Base-by-base conservation (phyloP, 2,329 filamentous ascomycete genomes). In the Xylaria multiplex region DNA sequence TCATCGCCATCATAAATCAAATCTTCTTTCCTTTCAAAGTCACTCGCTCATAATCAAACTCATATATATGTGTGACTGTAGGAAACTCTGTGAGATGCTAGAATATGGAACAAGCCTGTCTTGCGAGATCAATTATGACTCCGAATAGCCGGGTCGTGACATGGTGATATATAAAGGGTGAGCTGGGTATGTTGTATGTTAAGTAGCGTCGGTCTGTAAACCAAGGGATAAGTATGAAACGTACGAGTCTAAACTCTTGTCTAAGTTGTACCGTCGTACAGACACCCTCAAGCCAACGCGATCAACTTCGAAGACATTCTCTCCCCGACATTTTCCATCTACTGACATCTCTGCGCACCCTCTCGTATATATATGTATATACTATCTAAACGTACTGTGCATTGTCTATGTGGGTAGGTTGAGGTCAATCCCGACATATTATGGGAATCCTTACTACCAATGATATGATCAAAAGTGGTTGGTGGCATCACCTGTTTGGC, bases 401-500 rank as follows among this genome's bases (percentile, higher is more conserved):
- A 67, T 45, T 54, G 22, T 55, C 42, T 54, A 46, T 30, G 50
- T 40, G 24, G 50, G 11, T 49, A 43, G 48, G 30, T 40, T 53
- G 32, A 35, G n/a, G 46, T 59, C 30, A 37, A 32, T 43, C 42
- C 52, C 22, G 19, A 32, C 50, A 46, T 2, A 24, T 54, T 13
- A 42, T 8, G 48, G 52, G 55, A 49, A 50, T 37, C 45, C 9
- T 37, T 16, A 19, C 52, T n/a, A 27, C 30, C 7, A 13, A 32
- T n/a, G 19, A 48, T 3, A 35, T 19, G 55, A 30, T 45, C 35
- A 27, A 27, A 43, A 24, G 59, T 14, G 32, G 43, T 16, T 40
- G 24, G 32, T 53, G 53, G 37, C 37, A 65, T 69, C 60, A 72
- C 52, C 66, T 53, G 30, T 68, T 71, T 3, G 66, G 48, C 54